phyloP scores from a whole-genome alignment of 257 asterid genomes.

The Striga asiatica region DNA sequence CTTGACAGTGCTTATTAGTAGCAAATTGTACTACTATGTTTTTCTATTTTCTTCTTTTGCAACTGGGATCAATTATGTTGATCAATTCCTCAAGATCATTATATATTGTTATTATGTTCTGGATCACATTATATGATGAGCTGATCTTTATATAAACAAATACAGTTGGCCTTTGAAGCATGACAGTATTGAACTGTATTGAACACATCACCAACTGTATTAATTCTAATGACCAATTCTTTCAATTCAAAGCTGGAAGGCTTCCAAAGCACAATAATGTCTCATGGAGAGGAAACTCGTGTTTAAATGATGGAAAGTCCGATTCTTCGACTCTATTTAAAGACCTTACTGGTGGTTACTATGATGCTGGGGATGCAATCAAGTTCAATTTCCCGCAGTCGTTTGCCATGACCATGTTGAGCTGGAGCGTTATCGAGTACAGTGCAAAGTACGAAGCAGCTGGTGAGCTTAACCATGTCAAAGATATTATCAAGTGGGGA shows the following conservation, averaged over 20 bases:
- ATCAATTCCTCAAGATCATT: neutral
- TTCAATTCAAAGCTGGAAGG: conserved; percentile 61
- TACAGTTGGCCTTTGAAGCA: neutral
- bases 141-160: neutral
- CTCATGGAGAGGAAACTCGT: conserved; percentile 92
- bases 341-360: conserved; percentile 75
- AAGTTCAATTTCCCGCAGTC: conserved; percentile 81
- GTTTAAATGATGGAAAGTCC: conserved; percentile 61
- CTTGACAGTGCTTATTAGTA: too few species aligned
- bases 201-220: too few species aligned
- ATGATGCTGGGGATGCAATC: conserved; percentile 95
- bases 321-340: conserved; percentile 38
- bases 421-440: conserved; percentile 96
- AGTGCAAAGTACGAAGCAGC: conserved; percentile 80
- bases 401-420: conserved; percentile 90
- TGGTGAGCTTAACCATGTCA: conserved; percentile 84
- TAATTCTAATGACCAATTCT: conserved; percentile 13
- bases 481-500: conserved; percentile 91
- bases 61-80: too few species aligned
- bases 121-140: neutral
- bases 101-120: neutral
- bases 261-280: conserved; percentile 86
- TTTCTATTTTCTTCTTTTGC: too few species aligned
- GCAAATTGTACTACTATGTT: too few species aligned
- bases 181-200: neutral